These are phyloP conservation scores for Pholiota microspora DNA, from an alignment of 768 basidiomycete species.

Conservation along the genomic window DNA sequence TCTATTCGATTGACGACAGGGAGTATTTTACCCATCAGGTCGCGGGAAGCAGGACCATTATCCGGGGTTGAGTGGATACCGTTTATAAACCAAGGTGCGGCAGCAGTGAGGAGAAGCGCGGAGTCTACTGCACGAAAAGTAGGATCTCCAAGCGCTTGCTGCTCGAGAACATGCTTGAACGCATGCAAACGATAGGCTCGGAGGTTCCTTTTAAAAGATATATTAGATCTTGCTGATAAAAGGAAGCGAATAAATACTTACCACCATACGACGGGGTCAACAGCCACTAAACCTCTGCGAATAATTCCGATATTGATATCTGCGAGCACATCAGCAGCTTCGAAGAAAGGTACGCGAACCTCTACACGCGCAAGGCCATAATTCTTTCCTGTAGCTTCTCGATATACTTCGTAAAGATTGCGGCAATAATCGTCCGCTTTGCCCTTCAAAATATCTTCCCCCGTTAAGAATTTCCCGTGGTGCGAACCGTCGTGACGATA, in stretches of 20 bases:
- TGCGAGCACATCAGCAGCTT: constrained; percentile 8
- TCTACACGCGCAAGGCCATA: constrained; percentile 26
- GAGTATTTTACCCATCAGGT: constrained; percentile 20
- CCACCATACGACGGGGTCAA: constrained; percentile 10
- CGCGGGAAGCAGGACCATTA: constrained; percentile 14
- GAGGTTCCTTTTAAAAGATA: constrained; percentile 16
- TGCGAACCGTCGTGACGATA: constrained; percentile 18
- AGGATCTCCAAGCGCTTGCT: constrained; percentile 12
- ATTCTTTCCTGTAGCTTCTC: constrained; percentile 12
- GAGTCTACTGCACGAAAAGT: background rate
- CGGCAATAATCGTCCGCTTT: constrained; percentile 9
- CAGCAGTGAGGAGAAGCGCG: constrained; percentile 23
- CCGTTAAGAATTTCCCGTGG: background rate
- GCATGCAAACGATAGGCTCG: constrained; percentile 19
- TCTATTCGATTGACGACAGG: constrained; percentile 13
- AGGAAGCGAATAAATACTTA: background rate
- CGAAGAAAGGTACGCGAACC: constrained; percentile 21
- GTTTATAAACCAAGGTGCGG: constrained; percentile 22
- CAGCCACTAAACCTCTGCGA: constrained; percentile 7
- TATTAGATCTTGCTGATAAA: too few species aligned
- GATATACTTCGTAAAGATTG: constrained; percentile 19
- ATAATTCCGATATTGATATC: background rate
- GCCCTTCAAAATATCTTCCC: background rate
- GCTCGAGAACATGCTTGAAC: constrained; percentile 12
- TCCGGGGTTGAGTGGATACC: constrained; percentile 26